Base-by-base conservation (phyloP, 768 basidiomycete species). In the Boletus fagicola region DNA sequence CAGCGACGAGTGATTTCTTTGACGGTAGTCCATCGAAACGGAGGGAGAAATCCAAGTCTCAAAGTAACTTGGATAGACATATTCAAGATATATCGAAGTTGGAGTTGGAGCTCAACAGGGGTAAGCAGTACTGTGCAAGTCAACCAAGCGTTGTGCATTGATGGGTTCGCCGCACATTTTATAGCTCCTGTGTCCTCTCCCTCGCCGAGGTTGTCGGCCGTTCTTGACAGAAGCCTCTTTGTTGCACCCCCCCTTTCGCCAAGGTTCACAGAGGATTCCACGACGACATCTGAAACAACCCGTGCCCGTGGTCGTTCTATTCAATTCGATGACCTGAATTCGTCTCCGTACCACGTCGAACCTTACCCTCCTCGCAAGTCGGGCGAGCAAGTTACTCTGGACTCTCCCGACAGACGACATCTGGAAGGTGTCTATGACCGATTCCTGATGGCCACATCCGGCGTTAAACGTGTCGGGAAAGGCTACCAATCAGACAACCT, bases 371-470 rank as follows among this genome's bases (percentile, higher is more conserved):
- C 78, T 4, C 74, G 83, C 56, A 73, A 77, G 54, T 70, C 75
- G 1, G 68, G 66, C 20, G 75, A 74, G 35, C 67, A 71, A 12
- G 63, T 65, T 5, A 61, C 66, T 20, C 65, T 79, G 11, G 83
- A 86, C 56, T 79, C 85, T 0, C 85, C 87, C 0, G 79, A 78
- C 54, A 81, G 75, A 56, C 84, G 80, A 42, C 82, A 80, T 46
- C 65, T 88, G 28, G 90, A 92, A 74, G 83, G 83, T 54, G 86
- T 88, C 18, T 93, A 92, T 59, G 91, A 93, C 62, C 83, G 87
- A 42, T 87, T 92, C 75, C 76, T 92, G 30, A 88, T 91, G 87
- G 86, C 89, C 12, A 89, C 88, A 1, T 82, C 85, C 2, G 87
- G 87, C 28, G 90, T 93, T 40, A 91, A 86, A 66, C 87, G 90